Evolutionary conservation across 139 green algal species (phyloP).

Genomic region (Chlamydomonas sp.): DNA sequence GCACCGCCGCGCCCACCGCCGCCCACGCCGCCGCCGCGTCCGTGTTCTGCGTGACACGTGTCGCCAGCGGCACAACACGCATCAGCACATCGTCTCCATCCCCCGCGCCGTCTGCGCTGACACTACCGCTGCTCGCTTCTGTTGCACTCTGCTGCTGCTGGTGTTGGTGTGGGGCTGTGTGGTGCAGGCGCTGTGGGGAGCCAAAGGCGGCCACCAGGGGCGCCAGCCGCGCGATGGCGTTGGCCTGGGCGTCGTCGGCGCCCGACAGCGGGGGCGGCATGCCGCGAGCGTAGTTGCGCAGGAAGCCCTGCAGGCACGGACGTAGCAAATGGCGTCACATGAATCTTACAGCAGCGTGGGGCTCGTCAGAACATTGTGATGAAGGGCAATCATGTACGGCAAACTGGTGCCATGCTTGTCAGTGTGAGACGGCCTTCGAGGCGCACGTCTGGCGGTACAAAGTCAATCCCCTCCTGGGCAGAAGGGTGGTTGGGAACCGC

Average conservation of each 20-base stretch:
- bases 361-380: no score
- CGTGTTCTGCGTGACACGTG: conserved; percentile 66
- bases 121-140: neutral
- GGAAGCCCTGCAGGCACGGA: conserved; percentile 50
- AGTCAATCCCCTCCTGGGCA: no score
- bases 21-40: conserved; percentile 59
- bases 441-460: no score
- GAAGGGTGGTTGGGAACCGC: no score
- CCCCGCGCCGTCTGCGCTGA: conserved; percentile 14
- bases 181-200: conserved; percentile 1
- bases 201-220: conserved; percentile 56
- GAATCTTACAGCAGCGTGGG: neutral
- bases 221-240: conserved; percentile 58
- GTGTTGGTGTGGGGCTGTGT: neutral
- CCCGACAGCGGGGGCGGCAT: conserved; percentile 54
- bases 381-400: no score
- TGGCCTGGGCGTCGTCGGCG: conserved; percentile 63
- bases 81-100: neutral
- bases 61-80: conserved; percentile 35
- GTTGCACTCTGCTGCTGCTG: neutral
- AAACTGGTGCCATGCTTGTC: no score
- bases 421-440: no score
- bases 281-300: conserved; percentile 56
- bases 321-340: neutral
- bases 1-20: conserved; percentile 52